Base-by-base conservation (phyloP, 495 filamentous ascomycete genomes). In the Letharia columbiana region DNA sequence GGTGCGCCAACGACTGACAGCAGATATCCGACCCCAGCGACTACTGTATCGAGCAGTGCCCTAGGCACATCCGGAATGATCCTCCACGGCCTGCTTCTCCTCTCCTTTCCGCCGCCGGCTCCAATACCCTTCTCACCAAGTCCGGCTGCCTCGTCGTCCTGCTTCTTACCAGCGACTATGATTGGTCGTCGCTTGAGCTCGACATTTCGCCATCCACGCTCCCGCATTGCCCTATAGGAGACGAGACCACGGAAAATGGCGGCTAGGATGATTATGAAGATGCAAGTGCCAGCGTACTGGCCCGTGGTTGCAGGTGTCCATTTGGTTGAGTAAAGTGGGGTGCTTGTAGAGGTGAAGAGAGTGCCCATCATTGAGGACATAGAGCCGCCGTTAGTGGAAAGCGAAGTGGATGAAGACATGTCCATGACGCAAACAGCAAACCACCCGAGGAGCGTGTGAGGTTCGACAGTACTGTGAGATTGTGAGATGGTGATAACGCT, bases 221-320 rank as follows among this genome's bases (percentile, higher is more conserved):
- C 84, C 64, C 86, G 73, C 20, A 76, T 66, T 31, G 75, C 73
- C 72, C 89, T 90, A 69, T 84, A 78, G 6, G 90, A 92, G 50
- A 90, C 76, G 12, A 93, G 77, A 20, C 78, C 78, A 45, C 91
- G 89, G 72, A 85, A 86, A 61, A 89, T 70, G 65, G 87, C 78
- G 20, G 86, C 83, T 23, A 96, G 84, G 23, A 87, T 65, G 74
- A 94, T 86, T 61, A 95, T 80, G 76, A 95, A 95, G 73, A 96
- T 88, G 76, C 91, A 95, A 40, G 90, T 92, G 50, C 83, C 91
- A 12, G 88, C 91, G 74, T 96, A 98, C 61, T 78, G 70, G 64
- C 88, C 89, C 0, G 81, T 79, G 20, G 76, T 83, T 12, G 71
- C 77, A 7, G 93, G 93, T 9, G 85, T 87, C 92, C 92, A 97